Evolutionary conservation across 2,329 filamentous ascomycete genomes (phyloP).

Genomic region (Colletotrichum cereale): DNA sequence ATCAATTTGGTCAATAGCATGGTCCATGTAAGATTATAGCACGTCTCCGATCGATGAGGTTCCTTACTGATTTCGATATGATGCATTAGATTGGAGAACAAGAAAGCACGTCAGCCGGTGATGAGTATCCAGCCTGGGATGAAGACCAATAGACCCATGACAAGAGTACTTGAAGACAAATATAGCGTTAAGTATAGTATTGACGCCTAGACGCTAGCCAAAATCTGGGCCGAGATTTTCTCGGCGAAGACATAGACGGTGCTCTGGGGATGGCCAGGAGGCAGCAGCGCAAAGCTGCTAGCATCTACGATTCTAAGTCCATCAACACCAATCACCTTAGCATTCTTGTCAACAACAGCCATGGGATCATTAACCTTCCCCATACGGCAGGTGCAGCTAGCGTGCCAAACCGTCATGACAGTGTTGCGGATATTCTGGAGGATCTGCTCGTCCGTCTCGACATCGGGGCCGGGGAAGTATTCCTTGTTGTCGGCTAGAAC

Average conservation of each 20-base stretch:
- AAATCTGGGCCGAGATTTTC: slow-evolving; percentile 45
- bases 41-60: no score
- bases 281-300: slow-evolving; percentile 45
- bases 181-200: no score
- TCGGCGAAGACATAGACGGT: slow-evolving; percentile 44
- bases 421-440: slow-evolving; percentile 47
- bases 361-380: slow-evolving; percentile 52
- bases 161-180: no score
- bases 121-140: no score
- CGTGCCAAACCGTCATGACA: slow-evolving; percentile 65
- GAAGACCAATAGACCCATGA: no score
- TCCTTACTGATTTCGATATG: no score
- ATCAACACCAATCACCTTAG: slow-evolving; percentile 47
- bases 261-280: slow-evolving; percentile 45
- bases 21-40: no score
- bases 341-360: slow-evolving; percentile 49
- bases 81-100: no score
- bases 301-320: slow-evolving; percentile 50
- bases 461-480: slow-evolving; percentile 51
- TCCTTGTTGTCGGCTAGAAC: slow-evolving; percentile 52
- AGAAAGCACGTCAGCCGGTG: no score
- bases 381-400: slow-evolving; percentile 66
- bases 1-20: no score
- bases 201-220: slow-evolving; percentile 49
- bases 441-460: slow-evolving; percentile 58